Conservation (phyloP, 1,284 basidiomycete species). For the Papiliotrema terrestris region DNA sequence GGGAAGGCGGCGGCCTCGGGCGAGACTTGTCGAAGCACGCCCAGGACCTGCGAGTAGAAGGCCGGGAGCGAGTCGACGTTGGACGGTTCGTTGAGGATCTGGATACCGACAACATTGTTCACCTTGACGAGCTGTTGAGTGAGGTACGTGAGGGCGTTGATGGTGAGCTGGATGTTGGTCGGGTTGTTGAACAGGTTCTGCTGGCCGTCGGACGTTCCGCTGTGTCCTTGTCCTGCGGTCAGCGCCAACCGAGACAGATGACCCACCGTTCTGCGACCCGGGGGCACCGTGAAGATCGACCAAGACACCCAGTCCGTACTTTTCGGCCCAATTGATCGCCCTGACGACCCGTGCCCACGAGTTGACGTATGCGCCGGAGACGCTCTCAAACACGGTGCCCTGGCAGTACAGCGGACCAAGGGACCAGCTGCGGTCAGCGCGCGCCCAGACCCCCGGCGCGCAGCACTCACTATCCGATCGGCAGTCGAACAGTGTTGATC, state of each 20-base stretch:
- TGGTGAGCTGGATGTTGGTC: constrained; percentile 59
- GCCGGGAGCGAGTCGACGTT: constrained; percentile 24
- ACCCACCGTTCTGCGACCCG: constrained; percentile 59
- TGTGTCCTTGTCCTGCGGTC: constrained; percentile 71
- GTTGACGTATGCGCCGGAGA: constrained; percentile 61
- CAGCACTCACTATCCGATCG: constrained; percentile 60
- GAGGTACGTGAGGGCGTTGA: constrained; percentile 59
- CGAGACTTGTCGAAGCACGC: constrained; percentile 55
- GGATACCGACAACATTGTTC: constrained; percentile 70
- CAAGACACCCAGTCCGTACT: constrained; percentile 65
- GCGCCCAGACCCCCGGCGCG: too few species aligned
- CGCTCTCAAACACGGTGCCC: constrained; percentile 59
- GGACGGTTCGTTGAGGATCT: constrained; percentile 70
- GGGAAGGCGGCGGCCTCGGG: constrained; percentile 56
- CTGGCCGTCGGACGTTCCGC: constrained; percentile 65
- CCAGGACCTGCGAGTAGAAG: constrained; percentile 54
- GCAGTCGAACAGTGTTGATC: constrained; percentile 69
- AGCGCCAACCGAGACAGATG: too few species aligned
- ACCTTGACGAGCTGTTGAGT: constrained; percentile 58
- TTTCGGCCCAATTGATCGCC: constrained; percentile 65
- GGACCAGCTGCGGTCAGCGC: constrained; percentile 52
- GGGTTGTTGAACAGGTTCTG: constrained; percentile 57
- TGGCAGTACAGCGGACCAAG: constrained; percentile 47
- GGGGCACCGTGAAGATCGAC: constrained; percentile 70
- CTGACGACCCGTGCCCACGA: constrained; percentile 57